Base-by-base conservation (phyloP, 176 grass and related monocot species). In the Raddia distichophylla region DNA sequence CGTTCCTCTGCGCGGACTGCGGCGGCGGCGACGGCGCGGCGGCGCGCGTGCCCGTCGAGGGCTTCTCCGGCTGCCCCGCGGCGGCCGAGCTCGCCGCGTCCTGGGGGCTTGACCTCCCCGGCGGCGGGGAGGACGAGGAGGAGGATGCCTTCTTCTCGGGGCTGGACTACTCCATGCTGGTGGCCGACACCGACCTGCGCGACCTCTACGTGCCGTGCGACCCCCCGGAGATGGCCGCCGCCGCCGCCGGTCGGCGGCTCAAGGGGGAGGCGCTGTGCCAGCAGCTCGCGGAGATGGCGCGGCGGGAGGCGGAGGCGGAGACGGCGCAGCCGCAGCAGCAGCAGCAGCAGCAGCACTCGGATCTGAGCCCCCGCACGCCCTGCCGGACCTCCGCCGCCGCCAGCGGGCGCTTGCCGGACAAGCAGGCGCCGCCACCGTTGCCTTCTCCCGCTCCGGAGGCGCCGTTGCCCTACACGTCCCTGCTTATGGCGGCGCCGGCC, bases 121-220 rank as follows among this genome's bases (percentile, higher is more conserved):
- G 59, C 0, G 43, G 37, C 20, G 45, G 12, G 27, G 76, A 8
- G 19, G 35, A 48, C 6, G 75, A 44, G 2, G 69, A 78, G 2
- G 65, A 61, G 10, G 53, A 71, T 32, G 19, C 86, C 8, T 72
- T 83, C 83, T 89, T 84, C 73, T 89, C 84, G 4, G 60, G 47
- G 56, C 77, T 89, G 53, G 77, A 85, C 76, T 86, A 89, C 78
- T 84, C 89, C 60, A 79, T 91, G 67, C 77, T 89, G 20, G 61
- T 55, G 2, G 92, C 43, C 0, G 82, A 94, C 66, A 67, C 83
- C 14, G 83, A 69, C 56, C 53, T 85, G 66, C 89, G 73, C 3
- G 89, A 94, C 73, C 77, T 91, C 69, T 94, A 86, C 78, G 93
- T 94, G 58, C 93, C 93, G 35, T 89, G 89, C 78, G 79, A 82